phyloP scores from a whole-genome alignment of 305 asterid species.

The Coffea humblotiana region DNA sequence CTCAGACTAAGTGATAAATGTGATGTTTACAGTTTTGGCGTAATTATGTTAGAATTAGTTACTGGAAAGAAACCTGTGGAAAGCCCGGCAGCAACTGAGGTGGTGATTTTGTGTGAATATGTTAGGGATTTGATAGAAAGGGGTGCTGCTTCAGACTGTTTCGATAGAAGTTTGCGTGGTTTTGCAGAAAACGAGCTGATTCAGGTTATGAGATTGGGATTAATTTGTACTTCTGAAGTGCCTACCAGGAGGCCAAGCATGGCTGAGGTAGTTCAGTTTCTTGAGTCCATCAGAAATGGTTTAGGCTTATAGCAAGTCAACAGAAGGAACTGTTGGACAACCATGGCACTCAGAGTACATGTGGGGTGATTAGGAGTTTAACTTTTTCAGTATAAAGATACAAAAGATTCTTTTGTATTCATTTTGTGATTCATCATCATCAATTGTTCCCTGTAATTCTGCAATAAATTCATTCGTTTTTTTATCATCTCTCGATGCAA shows the following conservation, averaged over 20 bases:
- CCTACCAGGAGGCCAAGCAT: slow-evolving; percentile 89
- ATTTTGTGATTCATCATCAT: slow-evolving; percentile 32
- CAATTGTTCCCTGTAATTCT: slow-evolving; percentile 34
- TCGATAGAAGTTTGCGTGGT: slow-evolving; percentile 68
- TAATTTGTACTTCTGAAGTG: slow-evolving; percentile 68
- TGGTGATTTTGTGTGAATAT: slow-evolving; percentile 66
- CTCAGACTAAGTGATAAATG: slow-evolving; percentile 66
- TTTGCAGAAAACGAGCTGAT: slow-evolving; percentile 66
- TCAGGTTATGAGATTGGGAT: slow-evolving; percentile 88
- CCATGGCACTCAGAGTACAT: neutral
- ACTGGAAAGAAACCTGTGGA: slow-evolving; percentile 91
- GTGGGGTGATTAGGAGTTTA: slow-evolving; percentile 17
- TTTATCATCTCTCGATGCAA: neutral
- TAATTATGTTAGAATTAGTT: slow-evolving; percentile 73
- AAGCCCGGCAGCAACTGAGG: slow-evolving; percentile 56
- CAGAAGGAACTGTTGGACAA: neutral
- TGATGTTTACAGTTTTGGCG: slow-evolving; percentile 84
- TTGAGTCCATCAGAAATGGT: slow-evolving; percentile 85
- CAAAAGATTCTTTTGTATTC: slow-evolving; percentile 59
- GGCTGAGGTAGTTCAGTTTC: slow-evolving; percentile 96
- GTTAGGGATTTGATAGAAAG: slow-evolving; percentile 67
- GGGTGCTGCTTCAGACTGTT: slow-evolving; percentile 61
- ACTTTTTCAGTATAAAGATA: slow-evolving; percentile 25
- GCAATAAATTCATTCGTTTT: slow-evolving; percentile 39
- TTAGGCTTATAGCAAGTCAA: slow-evolving; percentile 34